phyloP scores from a whole-genome alignment of 1,284 basidiomycete genomes.

The Calocybe gambosa region DNA sequence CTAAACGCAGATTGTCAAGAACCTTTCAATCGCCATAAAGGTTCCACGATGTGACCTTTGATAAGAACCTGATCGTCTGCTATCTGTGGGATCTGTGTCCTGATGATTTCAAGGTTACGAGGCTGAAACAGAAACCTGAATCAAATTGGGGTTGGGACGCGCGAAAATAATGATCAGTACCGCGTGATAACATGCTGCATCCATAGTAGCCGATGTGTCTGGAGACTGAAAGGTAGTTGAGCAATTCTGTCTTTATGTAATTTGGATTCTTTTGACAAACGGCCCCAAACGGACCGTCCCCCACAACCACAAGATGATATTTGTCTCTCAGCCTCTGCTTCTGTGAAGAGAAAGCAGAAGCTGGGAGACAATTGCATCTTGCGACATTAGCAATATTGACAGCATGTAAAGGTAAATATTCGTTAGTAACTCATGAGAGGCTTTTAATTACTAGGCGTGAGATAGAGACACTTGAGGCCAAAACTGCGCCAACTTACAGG shows the following conservation, averaged over 20 bases:
- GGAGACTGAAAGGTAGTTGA: background rate
- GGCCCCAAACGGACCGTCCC: background rate
- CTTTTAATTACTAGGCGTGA: too few species aligned
- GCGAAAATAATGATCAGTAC: constrained; percentile 18
- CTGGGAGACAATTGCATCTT: too few species aligned
- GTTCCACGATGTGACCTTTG: constrained; percentile 42
- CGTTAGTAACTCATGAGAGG: too few species aligned
- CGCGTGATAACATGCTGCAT: constrained; percentile 49
- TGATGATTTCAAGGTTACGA: constrained; percentile 55
- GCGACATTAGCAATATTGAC: too few species aligned
- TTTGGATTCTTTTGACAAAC: background rate
- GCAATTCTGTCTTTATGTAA: background rate
- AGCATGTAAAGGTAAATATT: background rate
- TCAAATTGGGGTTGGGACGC: background rate
- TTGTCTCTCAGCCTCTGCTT: too few species aligned
- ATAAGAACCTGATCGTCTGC: constrained; percentile 63
- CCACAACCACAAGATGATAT: too few species aligned
- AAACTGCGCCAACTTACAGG: too few species aligned
- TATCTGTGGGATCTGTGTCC: constrained; percentile 56
- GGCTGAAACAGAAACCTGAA: constrained; percentile 34
- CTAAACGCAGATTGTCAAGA: constrained; percentile 19
- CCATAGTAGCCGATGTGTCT: constrained; percentile 33
- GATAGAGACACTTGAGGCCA: too few species aligned
- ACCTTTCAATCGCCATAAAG: background rate
- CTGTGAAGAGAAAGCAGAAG: too few species aligned